Conservation (phyloP, 2,329 filamentous ascomycete species). For the Fusarium temperatum region DNA sequence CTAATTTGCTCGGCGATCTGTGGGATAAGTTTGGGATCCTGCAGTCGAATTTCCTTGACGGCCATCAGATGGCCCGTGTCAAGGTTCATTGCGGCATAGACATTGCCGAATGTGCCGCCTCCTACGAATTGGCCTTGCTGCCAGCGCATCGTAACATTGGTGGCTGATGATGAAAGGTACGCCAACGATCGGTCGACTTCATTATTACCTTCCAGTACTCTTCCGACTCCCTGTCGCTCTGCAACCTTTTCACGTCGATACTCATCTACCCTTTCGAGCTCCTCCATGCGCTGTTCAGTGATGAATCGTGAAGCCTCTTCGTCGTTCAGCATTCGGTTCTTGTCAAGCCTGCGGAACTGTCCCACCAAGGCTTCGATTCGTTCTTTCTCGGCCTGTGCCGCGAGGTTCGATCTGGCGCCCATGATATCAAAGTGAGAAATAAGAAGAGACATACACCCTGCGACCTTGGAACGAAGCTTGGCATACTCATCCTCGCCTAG, state of each 20-base stretch:
- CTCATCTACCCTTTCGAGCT: slow-evolving; percentile 80
- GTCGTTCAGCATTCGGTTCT: slow-evolving; percentile 78
- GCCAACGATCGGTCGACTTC: slow-evolving; percentile 96
- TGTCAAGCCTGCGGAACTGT: slow-evolving; percentile 80
- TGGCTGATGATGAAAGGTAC: slow-evolving; percentile 91
- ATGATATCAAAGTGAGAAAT: slow-evolving; percentile 99
- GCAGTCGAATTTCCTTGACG: slow-evolving; percentile 96
- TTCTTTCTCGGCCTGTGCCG: slow-evolving; percentile 93
- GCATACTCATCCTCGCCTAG: slow-evolving; percentile 90
- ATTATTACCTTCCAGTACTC: slow-evolving; percentile 92
- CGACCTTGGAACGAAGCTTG: slow-evolving; percentile 84
- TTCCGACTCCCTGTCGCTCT: slow-evolving; percentile 86
- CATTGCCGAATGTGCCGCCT: slow-evolving; percentile 95
- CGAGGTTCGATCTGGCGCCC: slow-evolving; percentile 91
- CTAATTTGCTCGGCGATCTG: slow-evolving; percentile 93
- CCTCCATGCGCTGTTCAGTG: slow-evolving; percentile 76
- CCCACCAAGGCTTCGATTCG: slow-evolving; percentile 81
- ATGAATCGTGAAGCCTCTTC: slow-evolving; percentile 83
- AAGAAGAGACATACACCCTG: slow-evolving; percentile 94
- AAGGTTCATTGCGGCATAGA: slow-evolving; percentile 96
- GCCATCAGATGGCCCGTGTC: slow-evolving; percentile 98
- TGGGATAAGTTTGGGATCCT: slow-evolving; percentile 95
- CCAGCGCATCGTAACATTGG: slow-evolving; percentile 95
- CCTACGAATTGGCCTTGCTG: slow-evolving; percentile 99
- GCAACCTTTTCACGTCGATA: slow-evolving; percentile 80